A percentile compares a stretch with the other conserved stretches of the same genome.
These are phyloP conservation scores for Candida berthetii DNA, from an alignment of 805 yeast genomes.

Conservation along the genomic window DNA sequence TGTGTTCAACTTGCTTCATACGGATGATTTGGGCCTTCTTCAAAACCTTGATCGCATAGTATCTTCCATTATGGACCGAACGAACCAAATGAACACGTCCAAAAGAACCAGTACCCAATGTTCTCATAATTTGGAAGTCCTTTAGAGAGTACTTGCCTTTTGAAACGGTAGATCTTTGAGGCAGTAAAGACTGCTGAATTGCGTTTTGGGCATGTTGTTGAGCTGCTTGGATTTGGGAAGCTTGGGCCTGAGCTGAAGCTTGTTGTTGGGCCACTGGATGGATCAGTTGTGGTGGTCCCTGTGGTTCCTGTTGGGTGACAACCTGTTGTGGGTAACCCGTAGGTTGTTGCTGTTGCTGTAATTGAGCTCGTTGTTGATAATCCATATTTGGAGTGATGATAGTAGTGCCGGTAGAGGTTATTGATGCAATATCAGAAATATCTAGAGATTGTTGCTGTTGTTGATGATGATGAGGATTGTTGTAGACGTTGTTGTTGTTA, in stretches of 20 bases:
- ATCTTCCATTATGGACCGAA: conserved; percentile 78
- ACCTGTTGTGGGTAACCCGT: neutral
- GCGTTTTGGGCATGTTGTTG: conserved; percentile 4
- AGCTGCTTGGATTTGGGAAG: neutral
- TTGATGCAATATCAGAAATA: neutral
- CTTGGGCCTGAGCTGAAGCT: neutral
- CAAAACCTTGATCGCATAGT: conserved; percentile 79
- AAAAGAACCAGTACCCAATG: conserved; percentile 88
- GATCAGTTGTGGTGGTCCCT: neutral
- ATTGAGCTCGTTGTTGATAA: neutral
- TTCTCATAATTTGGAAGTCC: conserved; percentile 75
- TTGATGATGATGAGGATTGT: neutral
- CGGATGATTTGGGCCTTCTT: conserved; percentile 78
- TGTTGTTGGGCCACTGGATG: neutral
- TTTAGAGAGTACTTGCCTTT: conserved; percentile 68
- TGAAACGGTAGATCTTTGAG: conserved; percentile 20
- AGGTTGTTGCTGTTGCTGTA: neutral
- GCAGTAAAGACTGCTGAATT: conserved; percentile 14
- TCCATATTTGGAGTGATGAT: neutral
- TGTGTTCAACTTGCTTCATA: conserved; percentile 88
- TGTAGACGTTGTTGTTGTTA: neutral
- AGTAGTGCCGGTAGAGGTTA: neutral
- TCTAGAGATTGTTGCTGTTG: neutral
- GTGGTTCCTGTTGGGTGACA: neutral
- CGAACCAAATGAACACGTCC: conserved; percentile 85